Conservation (phyloP, 495 filamentous ascomycete genomes). For the Penicillium subrubescens region DNA sequence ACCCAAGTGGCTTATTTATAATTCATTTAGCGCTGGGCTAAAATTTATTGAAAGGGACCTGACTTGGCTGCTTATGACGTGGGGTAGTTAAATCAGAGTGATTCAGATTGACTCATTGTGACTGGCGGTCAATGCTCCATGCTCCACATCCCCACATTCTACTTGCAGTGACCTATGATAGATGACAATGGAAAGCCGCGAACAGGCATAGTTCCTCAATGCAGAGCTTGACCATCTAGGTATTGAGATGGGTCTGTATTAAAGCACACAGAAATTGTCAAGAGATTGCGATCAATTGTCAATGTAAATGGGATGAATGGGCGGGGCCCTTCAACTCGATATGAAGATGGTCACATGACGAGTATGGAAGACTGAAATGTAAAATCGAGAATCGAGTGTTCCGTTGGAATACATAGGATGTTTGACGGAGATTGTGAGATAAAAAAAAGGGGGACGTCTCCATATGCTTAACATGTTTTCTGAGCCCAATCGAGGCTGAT, state of each 20-base stretch:
- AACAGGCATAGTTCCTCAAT: neutral
- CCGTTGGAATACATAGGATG: too few relatives aligned
- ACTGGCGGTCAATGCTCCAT: neutral
- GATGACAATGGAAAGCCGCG: neutral
- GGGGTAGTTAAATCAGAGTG: neutral
- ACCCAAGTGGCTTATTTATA: neutral
- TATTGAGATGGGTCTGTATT: neutral
- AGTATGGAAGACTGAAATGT: too few relatives aligned
- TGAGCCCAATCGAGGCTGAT: too few relatives aligned
- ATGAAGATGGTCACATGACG: too few relatives aligned
- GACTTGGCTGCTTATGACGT: neutral
- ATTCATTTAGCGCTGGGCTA: neutral
- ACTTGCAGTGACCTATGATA: neutral
- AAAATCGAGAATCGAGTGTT: too few relatives aligned
- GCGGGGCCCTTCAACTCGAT: too few relatives aligned
- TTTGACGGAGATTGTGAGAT: too few relatives aligned
- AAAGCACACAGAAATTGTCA: too few relatives aligned
- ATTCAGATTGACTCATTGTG: slow-evolving; percentile 1
- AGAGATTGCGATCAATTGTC: too few relatives aligned
- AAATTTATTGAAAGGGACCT: neutral
- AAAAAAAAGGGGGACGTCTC: too few relatives aligned
- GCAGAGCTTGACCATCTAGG: neutral
- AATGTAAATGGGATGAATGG: too few relatives aligned
- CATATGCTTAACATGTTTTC: too few relatives aligned
- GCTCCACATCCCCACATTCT: neutral